These are phyloP conservation scores for Bolboschoenoplectus hybrid DNA, from an alignment of 202 grass and related monocot species.

Conservation along the genomic window DNA sequence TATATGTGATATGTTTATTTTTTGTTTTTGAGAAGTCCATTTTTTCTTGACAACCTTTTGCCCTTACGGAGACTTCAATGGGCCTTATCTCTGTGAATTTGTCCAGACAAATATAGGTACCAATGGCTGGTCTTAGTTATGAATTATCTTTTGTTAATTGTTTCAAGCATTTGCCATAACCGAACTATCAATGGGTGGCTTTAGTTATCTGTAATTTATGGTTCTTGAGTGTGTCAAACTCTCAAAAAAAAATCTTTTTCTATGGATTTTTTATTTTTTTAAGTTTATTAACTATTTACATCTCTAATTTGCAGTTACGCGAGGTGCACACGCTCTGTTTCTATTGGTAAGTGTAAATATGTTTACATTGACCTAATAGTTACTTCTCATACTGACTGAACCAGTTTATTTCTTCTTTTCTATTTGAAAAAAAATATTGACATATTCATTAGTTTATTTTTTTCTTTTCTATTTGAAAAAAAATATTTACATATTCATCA, in stretches of 20 bases:
- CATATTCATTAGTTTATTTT: too few species aligned
- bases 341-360: constrained; percentile 54
- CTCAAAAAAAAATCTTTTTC: neutral
- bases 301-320: constrained; percentile 47
- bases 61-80: neutral
- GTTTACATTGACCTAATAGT: neutral
- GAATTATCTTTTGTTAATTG: neutral
- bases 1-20: neutral
- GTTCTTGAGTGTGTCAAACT: neutral
- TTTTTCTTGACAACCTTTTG: neutral
- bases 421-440: neutral
- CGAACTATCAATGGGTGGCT: neutral
- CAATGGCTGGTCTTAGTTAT: neutral
- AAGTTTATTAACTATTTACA: neutral
- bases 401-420: neutral
- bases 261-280: neutral
- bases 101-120: neutral
- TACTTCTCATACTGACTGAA: neutral
- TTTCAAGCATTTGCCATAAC: neutral
- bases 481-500: too few species aligned
- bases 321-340: constrained; percentile 73
- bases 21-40: neutral
- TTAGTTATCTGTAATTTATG: neutral
- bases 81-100: neutral
- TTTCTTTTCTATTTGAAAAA: too few species aligned